Conservation (phyloP, 2,329 filamentous ascomycete species). For the Huntiella abstrusa region DNA sequence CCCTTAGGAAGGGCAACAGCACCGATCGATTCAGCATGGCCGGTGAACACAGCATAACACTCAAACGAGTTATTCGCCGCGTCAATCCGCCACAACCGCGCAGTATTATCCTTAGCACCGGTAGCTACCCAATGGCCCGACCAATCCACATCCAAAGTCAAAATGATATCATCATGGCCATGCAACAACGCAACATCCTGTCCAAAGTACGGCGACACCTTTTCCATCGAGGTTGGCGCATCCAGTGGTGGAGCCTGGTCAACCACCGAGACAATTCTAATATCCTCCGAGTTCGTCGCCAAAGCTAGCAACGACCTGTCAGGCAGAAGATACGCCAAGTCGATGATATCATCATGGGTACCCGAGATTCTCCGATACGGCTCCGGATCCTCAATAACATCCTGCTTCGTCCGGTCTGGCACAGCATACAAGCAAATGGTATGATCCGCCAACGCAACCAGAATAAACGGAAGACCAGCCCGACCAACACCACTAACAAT, state of each 20-base stretch:
- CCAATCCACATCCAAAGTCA: conserved; percentile 87
- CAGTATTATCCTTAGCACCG: conserved; percentile 91
- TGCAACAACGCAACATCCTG: conserved; percentile 72
- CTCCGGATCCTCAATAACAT: conserved; percentile 17
- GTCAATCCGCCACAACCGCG: conserved; percentile 77
- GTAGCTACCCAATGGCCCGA: conserved; percentile 94
- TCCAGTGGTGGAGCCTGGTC: conserved; percentile 16
- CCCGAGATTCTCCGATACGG: conserved; percentile 71
- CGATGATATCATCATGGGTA: conserved; percentile 94
- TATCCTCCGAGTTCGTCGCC: conserved; percentile 86
- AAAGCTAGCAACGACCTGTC: conserved; percentile 70
- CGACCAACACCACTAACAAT: conserved; percentile 57
- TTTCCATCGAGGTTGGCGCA: conserved; percentile 12
- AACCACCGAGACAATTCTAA: conserved; percentile 63
- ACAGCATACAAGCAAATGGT: conserved; percentile 55
- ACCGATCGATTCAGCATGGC: conserved; percentile 84
- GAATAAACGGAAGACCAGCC: conserved; percentile 45
- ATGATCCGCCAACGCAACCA: conserved; percentile 78
- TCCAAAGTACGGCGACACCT: conserved; percentile 49
- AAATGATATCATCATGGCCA: conserved; percentile 89
- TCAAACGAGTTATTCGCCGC: conserved; percentile 51
- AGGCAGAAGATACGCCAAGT: conserved; percentile 67
- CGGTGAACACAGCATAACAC: conserved; percentile 70
- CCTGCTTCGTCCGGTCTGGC: conserved; percentile 17
- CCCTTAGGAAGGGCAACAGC: conserved; percentile 68